Percentiles rank a stretch among this genome's conserved stretches.
These are phyloP conservation scores for Schwanniomyces yamadae DNA, from an alignment of 805 yeast genomes.

Conservation along the genomic window DNA sequence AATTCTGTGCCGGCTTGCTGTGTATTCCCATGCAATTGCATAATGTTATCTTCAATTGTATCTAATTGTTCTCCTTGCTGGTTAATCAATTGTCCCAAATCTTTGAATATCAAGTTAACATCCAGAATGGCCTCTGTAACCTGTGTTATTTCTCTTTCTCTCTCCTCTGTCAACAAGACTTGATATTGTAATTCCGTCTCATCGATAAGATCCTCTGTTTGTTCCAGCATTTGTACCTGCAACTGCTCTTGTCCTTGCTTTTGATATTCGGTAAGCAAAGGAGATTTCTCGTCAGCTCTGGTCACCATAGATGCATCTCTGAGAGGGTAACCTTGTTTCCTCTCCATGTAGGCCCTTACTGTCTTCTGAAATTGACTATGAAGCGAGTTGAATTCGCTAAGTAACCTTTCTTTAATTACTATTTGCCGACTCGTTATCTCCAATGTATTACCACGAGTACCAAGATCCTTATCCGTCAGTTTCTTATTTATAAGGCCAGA, in stretches of 20 bases:
- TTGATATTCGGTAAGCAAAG: slow-evolving; percentile 27
- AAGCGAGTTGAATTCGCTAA: slow-evolving; percentile 55
- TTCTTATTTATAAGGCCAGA: slow-evolving; percentile 25
- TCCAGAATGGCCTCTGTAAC: slow-evolving; percentile 80
- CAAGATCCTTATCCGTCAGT: slow-evolving; percentile 9
- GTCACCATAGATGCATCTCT: slow-evolving; percentile 11
- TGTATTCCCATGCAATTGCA: slow-evolving; percentile 60
- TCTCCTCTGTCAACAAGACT: slow-evolving; percentile 60
- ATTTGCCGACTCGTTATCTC: slow-evolving; percentile 38
- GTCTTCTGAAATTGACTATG: slow-evolving; percentile 43
- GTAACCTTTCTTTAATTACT: slow-evolving; percentile 51
- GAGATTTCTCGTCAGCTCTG: background rate
- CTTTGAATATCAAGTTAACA: slow-evolving; percentile 81
- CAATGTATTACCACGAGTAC: slow-evolving; percentile 13
- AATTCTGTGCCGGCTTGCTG: slow-evolving; percentile 72
- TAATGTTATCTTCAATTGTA: slow-evolving; percentile 76
- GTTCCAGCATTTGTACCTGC: slow-evolving; percentile 28
- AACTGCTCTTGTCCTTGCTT: slow-evolving; percentile 25
- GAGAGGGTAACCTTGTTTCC: slow-evolving; percentile 29
- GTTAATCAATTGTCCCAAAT: slow-evolving; percentile 70
- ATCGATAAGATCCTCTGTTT: slow-evolving; percentile 41
- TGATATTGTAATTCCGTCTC: slow-evolving; percentile 61
- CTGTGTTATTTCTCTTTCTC: slow-evolving; percentile 69
- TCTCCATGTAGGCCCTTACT: slow-evolving; percentile 49
- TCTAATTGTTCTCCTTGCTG: slow-evolving; percentile 88